Evolutionary conservation across 129 eudicot genomes (phyloP).

Genomic region (Flaveria brownii): DNA sequence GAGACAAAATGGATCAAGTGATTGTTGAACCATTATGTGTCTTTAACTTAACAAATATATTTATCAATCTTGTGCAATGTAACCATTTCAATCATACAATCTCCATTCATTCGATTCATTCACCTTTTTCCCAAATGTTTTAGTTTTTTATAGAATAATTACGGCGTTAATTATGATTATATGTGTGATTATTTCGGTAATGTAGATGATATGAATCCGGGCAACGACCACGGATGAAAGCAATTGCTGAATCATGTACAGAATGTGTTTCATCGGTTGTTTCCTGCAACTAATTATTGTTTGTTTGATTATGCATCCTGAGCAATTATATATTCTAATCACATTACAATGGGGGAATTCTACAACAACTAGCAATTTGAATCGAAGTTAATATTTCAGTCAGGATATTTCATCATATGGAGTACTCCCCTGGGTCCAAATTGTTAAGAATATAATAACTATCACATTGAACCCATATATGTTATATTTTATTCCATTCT

Average conservation of each 20-base stretch:
- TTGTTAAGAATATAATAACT: background rate
- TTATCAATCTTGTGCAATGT: background rate
- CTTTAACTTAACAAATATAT: background rate
- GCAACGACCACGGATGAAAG: background rate
- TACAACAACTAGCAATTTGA: background rate
- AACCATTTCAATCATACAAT: constrained; percentile 2
- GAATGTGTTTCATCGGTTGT: background rate
- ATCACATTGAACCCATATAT: background rate
- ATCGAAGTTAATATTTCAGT: background rate
- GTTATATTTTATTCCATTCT: constrained; percentile 7
- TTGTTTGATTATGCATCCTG: background rate
- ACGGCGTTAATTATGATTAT: background rate
- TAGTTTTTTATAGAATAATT: background rate
- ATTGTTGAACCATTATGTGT: background rate
- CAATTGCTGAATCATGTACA: background rate
- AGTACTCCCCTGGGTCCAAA: background rate
- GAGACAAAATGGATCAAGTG: background rate
- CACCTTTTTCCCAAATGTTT: background rate
- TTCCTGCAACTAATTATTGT: constrained; percentile 3
- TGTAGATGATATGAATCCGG: background rate
- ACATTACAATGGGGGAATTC: background rate
- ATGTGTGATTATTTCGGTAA: background rate
- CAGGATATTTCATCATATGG: background rate
- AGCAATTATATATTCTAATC: background rate
- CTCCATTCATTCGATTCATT: background rate